phyloP scores from a whole-genome alignment of 1,139 yeast genomes.

The Pneumocystis canis region DNA sequence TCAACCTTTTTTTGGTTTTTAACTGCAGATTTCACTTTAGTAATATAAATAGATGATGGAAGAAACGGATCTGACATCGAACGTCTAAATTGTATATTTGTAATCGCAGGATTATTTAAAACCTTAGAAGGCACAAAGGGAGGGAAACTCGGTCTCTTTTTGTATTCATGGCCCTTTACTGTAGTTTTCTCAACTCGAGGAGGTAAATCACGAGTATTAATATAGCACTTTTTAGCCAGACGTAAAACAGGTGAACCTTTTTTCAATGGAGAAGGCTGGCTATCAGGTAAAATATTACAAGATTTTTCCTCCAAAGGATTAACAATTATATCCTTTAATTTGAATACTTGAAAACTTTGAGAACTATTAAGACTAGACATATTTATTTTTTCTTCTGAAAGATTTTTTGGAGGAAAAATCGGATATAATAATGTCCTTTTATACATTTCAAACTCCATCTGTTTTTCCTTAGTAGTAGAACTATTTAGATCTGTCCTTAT shows the following conservation, averaged over 20 bases:
- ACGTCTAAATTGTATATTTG: neutral
- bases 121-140: neutral
- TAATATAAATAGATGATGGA: neutral
- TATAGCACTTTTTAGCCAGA: neutral
- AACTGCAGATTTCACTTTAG: neutral
- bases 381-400: neutral
- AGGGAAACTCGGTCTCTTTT: neutral
- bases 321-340: neutral
- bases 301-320: neutral
- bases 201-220: neutral
- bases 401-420: neutral
- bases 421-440: neutral
- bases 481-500: neutral
- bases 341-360: neutral
- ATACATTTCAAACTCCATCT: neutral
- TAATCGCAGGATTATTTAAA: neutral
- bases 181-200: neutral
- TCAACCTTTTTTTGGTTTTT: neutral
- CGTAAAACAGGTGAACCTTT: neutral
- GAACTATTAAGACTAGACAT: neutral
- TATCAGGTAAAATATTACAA: neutral
- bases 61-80: neutral
- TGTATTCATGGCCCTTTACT: neutral
- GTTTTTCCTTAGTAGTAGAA: neutral
- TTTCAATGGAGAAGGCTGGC: neutral